Conservation (phyloP, 1,139 yeast genomes). For the Sugiyamaella pinicola region DNA sequence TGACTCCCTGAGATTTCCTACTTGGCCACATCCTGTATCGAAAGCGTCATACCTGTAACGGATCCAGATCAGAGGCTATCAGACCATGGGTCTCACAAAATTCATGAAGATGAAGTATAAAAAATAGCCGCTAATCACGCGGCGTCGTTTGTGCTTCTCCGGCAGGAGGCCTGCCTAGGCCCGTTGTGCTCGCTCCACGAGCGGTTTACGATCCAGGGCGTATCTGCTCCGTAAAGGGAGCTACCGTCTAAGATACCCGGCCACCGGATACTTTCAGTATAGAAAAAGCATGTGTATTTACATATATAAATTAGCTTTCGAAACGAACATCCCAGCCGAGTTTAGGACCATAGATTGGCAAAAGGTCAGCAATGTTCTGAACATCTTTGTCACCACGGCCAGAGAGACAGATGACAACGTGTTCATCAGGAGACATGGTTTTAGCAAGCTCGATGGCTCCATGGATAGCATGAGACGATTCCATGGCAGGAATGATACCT, state of each 20-base stretch:
- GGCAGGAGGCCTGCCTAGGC: no score
- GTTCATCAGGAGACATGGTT: conserved; percentile 75
- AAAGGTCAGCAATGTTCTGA: conserved; percentile 91
- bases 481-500: conserved; percentile 98
- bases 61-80: no score
- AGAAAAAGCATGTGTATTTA: background rate
- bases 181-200: no score
- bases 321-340: conserved; percentile 97
- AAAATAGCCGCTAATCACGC: no score
- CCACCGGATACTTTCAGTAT: no score
- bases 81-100: no score
- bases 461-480: conserved; percentile 92
- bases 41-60: background rate
- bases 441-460: conserved; percentile 92
- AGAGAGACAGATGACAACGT: conserved; percentile 82
- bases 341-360: conserved; percentile 85
- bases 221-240: no score
- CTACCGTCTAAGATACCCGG: no score
- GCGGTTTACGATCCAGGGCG: background rate
- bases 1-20: conserved; percentile 7
- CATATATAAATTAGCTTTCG: conserved; percentile 38
- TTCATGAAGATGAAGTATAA: no score
- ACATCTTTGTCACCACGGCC: conserved; percentile 99
- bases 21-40: conserved; percentile 20
- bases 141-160: no score